A percentile compares a stretch with the other conserved stretches of the same genome.
phyloP scores from a whole-genome alignment of 768 basidiomycete genomes.

The Tylopilus vinaceipallidus region DNA sequence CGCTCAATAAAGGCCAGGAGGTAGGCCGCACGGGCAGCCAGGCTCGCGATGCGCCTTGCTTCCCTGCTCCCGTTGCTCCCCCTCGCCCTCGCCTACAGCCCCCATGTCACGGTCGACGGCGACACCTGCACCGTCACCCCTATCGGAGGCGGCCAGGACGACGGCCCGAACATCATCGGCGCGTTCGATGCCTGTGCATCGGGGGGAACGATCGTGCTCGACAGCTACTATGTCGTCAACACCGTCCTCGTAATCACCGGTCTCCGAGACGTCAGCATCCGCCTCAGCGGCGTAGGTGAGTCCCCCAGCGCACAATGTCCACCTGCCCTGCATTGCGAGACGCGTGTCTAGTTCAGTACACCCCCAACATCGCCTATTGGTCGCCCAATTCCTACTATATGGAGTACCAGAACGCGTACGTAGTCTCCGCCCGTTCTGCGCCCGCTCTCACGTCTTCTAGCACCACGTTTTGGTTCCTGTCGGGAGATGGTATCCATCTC shows the following conservation, averaged over 20 bases:
- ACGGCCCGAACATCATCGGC: conserved; percentile 35
- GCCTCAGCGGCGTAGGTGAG: conserved; percentile 37
- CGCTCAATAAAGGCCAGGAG: too few species aligned
- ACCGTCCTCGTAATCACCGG: conserved; percentile 38
- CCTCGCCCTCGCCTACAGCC: neutral
- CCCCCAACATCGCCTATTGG: conserved; percentile 44
- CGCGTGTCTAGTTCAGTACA: conserved; percentile 30
- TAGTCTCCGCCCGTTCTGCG: neutral
- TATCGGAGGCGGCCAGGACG: conserved; percentile 35
- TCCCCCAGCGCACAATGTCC: conserved; percentile 10
- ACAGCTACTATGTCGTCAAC: conserved; percentile 37
- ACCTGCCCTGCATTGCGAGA: neutral
- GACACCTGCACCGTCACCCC: conserved; percentile 27
- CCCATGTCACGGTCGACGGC: conserved; percentile 4
- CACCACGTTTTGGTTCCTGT: conserved; percentile 41
- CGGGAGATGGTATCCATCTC: conserved; percentile 35
- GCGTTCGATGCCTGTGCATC: conserved; percentile 33
- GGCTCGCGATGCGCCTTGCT: neutral
- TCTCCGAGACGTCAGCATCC: conserved; percentile 38
- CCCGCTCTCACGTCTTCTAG: conserved; percentile 14
- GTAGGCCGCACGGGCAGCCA: too few species aligned
- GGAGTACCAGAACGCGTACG: conserved; percentile 43
- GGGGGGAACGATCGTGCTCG: conserved; percentile 31
- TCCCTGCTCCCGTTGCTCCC: conserved; percentile 1
- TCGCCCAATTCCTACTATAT: conserved; percentile 37